Evolutionary conservation across 1,139 yeast genomes (phyloP), one percentile per base, ranked within the genome.

Genomic region (Candida freyschussii): DNA sequence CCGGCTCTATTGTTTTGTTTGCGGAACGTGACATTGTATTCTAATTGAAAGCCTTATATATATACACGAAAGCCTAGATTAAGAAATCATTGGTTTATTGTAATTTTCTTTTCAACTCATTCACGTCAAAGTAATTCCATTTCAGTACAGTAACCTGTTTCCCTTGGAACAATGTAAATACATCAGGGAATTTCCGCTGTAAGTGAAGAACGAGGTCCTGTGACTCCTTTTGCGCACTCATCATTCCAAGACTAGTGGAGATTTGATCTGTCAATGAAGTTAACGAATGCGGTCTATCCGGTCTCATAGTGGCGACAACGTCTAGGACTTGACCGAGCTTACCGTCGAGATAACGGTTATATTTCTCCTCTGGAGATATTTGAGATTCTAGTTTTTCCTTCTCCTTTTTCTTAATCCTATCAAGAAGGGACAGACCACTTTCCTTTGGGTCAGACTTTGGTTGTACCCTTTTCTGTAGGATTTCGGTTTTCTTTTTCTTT

Each of bases 71-170:
- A n/a, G n/a, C n/a, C n/a, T n/a, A n/a, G n/a, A n/a, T n/a, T n/a
- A n/a, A n/a, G n/a, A n/a, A n/a, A n/a, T n/a, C n/a, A n/a, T n/a
- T n/a, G n/a, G n/a, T n/a, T n/a, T n/a, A n/a, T n/a, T n/a, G n/a
- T n/a, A n/a, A n/a, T n/a, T 74, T 68, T 71, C 89, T 97, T 28
- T 45, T 41, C 17, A 48, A 22, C 7, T 34, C 41, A 11, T 32
- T 37, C 14, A 40, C 36, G 17, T 45, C 41, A 19, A 48, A 39
- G 20, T 45, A 47, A 3, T 30, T 33, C 55, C 55, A 50, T 35
- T 36, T 46, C 8, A 50, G 13, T 6, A 47, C 46, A 2, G 41
- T 26, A 7, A 36, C 24, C 6, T 25, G 29, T 28, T 26, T 37
- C 1, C 47, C 48, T 13, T 34, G 21, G 12, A 34, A 34, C 7